Evolutionary conservation across 495 filamentous ascomycete genomes (phyloP), one percentile per base, ranked within the genome.

Genomic region (Cercophora samala): DNA sequence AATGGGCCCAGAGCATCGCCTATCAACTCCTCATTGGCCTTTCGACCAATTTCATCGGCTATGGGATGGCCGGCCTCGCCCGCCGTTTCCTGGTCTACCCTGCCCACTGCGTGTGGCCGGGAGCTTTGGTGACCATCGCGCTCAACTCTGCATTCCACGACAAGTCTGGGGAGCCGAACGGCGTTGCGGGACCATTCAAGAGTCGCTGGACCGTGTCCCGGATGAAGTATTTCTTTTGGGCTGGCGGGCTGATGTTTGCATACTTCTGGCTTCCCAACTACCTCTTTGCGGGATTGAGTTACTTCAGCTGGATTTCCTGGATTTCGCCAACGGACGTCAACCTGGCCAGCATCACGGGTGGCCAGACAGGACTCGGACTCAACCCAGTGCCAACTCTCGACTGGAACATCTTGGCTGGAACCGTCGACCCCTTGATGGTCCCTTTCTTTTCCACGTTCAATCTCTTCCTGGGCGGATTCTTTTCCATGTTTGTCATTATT

Each of bases 11-110:
- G 54, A 70, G 66, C 42, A 71, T 79, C 25, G 66, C 68, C 5
- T 81, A 81, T 67, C 80, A 85, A 64, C 74, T 84, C 6, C 66
- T 80, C 19, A 79, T 81, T 56, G 77, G 70, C 18, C 68, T 81
- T 22, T 74, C 78, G 0, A 84, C 82, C 11, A 82, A 84, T 69
- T 77, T 84, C 54, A 78, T 84, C 37, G 84, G 84, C 11, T 85
- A 85, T 53, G 80, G 81, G 37, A 74, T 85, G 52, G 82, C 84
- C 21, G 84, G 84, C 1, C 72, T 87, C 66, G 79, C 80, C 60
- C 78, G 84, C 18, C 80, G 83, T 32, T 88, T 85, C 78, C 77
- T 88, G 22, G 86, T 88, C 25, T 81, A 82, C 56, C 80, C 80
- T 5, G 73, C 79, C 0, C 76, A 77, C 65, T 80, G 77, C 61